These are phyloP conservation scores for Brassica balearica DNA, from an alignment of 441 rosid species.

Conservation along the genomic window DNA sequence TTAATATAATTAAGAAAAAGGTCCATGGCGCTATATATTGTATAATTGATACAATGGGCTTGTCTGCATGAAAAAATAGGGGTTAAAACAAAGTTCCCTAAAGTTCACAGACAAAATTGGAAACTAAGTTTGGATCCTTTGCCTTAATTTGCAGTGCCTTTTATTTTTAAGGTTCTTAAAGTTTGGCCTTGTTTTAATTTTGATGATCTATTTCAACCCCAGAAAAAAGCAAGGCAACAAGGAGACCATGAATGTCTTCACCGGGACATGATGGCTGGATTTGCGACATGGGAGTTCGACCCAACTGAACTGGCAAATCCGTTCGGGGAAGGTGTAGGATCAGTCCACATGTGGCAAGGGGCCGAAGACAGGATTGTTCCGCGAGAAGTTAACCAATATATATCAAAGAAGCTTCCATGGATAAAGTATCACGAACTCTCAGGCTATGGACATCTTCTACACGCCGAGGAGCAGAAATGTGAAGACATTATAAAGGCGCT, in stretches of 20 bases:
- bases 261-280: slow-evolving; percentile 56
- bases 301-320: slow-evolving; percentile 61
- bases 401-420: slow-evolving; percentile 61
- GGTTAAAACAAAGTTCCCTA: neutral
- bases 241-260: slow-evolving; percentile 58
- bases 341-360: slow-evolving; percentile 66
- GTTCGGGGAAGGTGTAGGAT: slow-evolving; percentile 49
- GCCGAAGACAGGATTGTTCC: slow-evolving; percentile 59
- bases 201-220: neutral
- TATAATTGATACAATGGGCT: neutral
- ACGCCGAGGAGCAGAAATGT: slow-evolving; percentile 26
- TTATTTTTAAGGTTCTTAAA: neutral
- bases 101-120: neutral
- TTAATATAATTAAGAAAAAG: neutral
- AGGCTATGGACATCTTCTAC: slow-evolving; percentile 54
- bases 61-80: neutral
- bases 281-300: slow-evolving; percentile 65
- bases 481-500: slow-evolving; percentile 32
- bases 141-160: neutral
- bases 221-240: slow-evolving; percentile 46
- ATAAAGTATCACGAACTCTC: slow-evolving; percentile 58
- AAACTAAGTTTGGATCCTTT: neutral
- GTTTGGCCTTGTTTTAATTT: neutral
- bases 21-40: neutral
- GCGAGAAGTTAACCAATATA: slow-evolving; percentile 45